Percentiles rank a stretch among this genome's conserved stretches.
phyloP scores from a whole-genome alignment of 331 rosid genomes.

The Cydonia oblonga region DNA sequence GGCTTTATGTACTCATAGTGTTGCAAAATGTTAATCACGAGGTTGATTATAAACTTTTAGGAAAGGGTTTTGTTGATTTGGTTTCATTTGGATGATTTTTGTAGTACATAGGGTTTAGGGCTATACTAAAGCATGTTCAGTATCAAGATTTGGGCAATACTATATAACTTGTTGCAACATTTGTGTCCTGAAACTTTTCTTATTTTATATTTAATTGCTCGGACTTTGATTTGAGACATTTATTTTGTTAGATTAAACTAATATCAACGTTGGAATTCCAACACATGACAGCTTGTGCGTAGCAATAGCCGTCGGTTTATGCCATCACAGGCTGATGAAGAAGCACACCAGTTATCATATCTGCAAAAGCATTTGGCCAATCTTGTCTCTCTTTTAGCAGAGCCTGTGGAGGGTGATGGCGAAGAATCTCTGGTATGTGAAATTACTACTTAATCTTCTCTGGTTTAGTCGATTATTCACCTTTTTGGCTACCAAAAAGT shows the following conservation, averaged over 20 bases:
- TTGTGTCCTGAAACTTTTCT: not conserved
- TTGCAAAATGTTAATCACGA: not conserved
- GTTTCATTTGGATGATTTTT: not conserved
- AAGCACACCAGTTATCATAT: constrained; percentile 91
- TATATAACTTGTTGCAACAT: not conserved
- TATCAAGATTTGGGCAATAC: not conserved
- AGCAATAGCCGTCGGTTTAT: constrained; percentile 86
- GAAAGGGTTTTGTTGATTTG: not conserved
- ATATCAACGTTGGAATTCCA: constrained; percentile 8
- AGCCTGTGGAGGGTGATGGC: constrained; percentile 81
- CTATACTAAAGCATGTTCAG: not conserved
- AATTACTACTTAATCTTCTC: constrained; percentile 11
- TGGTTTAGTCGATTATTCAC: not conserved
- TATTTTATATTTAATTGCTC: not conserved
- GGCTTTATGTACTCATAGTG: not conserved
- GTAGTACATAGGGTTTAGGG: not conserved
- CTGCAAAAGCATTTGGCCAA: constrained; percentile 88
- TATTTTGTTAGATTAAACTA: not conserved
- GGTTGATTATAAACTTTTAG: not conserved
- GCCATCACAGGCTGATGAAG: constrained; percentile 94
- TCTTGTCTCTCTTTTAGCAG: constrained; percentile 80
- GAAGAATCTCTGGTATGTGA: constrained; percentile 87
- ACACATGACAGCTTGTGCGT: constrained; percentile 78
- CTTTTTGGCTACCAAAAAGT: not conserved
- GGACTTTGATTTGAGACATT: not conserved